Percentiles rank a stretch among this genome's conserved stretches.
These are phyloP conservation scores for Omphalotus olearius DNA, from an alignment of 1,284 basidiomycete genomes.

Conservation along the genomic window DNA sequence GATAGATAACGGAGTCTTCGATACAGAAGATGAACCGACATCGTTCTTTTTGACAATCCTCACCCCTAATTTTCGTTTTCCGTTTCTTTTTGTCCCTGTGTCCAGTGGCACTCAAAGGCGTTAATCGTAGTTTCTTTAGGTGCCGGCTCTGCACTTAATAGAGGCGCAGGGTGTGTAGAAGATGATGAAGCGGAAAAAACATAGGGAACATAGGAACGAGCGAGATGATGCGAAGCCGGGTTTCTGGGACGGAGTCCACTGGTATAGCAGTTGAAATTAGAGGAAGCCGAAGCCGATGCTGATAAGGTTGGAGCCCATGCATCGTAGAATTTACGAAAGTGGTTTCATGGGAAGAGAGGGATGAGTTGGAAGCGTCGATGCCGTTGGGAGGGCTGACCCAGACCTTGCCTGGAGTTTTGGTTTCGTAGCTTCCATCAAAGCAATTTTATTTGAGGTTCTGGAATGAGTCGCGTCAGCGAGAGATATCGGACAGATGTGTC, in stretches of 20 bases:
- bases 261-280: background rate
- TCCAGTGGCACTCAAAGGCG: background rate
- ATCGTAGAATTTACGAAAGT: constrained; percentile 15
- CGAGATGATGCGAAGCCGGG: background rate
- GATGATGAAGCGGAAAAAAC: background rate
- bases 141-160: background rate
- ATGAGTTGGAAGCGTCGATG: constrained; percentile 28
- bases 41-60: constrained; percentile 11
- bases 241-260: background rate
- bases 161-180: background rate
- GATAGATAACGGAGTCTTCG: too few relatives aligned
- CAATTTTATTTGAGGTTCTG: constrained; percentile 87
- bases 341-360: constrained; percentile 54
- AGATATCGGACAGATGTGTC: background rate
- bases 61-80: constrained; percentile 6
- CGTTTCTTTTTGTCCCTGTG: background rate
- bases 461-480: constrained; percentile 4
- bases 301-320: too few relatives aligned
- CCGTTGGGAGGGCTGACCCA: constrained; percentile 10
- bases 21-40: too few relatives aligned
- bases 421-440: constrained; percentile 67
- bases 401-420: constrained; percentile 18
- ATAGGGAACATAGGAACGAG: background rate
- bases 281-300: background rate
- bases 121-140: constrained; percentile 1